phyloP scores from a whole-genome alignment of 2,329 filamentous ascomycete genomes.

The Curvularia lunata region DNA sequence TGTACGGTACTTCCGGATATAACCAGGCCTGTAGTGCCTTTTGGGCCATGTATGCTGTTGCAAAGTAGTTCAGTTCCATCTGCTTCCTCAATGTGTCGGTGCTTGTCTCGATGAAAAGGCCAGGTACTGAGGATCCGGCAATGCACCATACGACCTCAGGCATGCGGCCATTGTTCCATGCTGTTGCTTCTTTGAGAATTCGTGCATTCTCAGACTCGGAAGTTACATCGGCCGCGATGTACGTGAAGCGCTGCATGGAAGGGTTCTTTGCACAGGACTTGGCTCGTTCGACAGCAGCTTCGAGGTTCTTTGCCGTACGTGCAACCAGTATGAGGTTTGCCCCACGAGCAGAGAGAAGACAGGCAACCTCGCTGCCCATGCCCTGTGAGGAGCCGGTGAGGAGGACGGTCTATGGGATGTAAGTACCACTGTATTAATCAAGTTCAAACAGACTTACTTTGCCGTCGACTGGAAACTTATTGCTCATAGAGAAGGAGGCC shows the following conservation, averaged over 20 bases:
- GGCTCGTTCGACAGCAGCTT: constrained; percentile 70
- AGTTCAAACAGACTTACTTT: constrained; percentile 62
- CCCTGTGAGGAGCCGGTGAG: constrained; percentile 93
- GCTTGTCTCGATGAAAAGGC: constrained; percentile 77
- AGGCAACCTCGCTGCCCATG: constrained; percentile 79
- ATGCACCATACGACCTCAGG: constrained; percentile 93
- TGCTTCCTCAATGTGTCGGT: constrained; percentile 71
- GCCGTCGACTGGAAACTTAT: constrained; percentile 84
- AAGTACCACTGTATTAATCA: background rate
- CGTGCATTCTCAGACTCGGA: constrained; percentile 70
- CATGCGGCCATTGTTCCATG: constrained; percentile 75
- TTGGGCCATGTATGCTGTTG: constrained; percentile 83
- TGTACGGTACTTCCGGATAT: constrained; percentile 45
- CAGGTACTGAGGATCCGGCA: constrained; percentile 75
- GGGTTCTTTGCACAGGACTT: constrained; percentile 71
- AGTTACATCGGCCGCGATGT: constrained; percentile 83
- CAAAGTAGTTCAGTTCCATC: constrained; percentile 94
- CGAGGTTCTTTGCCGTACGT: constrained; percentile 76
- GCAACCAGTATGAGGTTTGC: constrained; percentile 87
- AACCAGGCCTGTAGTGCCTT: constrained; percentile 80
- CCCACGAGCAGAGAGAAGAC: constrained; percentile 78
- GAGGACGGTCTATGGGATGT: constrained; percentile 72
- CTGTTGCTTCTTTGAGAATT: constrained; percentile 72
- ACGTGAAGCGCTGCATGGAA: constrained; percentile 76
- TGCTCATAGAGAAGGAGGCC: constrained; percentile 64